Evolutionary conservation across 805 yeast genomes (phyloP).

Genomic region (Ogataea thermomethanolica): DNA sequence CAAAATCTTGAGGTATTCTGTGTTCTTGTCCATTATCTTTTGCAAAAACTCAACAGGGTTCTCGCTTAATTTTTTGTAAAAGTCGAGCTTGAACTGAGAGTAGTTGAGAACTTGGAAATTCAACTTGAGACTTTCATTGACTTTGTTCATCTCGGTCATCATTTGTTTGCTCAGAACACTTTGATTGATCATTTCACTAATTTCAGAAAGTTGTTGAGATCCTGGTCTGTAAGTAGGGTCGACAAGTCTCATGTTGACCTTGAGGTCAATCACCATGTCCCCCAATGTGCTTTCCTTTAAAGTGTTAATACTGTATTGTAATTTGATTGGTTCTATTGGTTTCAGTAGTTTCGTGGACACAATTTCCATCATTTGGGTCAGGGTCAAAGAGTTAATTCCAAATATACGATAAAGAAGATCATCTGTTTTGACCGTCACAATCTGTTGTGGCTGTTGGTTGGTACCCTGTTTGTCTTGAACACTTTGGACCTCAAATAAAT

Average conservation of each 20-base stretch:
- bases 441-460: conserved; percentile 22
- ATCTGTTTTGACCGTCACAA: conserved; percentile 38
- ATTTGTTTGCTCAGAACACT: conserved; percentile 41
- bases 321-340: conserved; percentile 76
- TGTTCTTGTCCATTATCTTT: conserved; percentile 73
- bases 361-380: conserved; percentile 69
- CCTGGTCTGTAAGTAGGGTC: conserved; percentile 37
- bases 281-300: conserved; percentile 77
- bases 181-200: conserved; percentile 42
- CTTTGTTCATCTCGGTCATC: conserved; percentile 35
- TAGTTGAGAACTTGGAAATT: conserved; percentile 53
- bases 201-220: conserved; percentile 36
- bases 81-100: conserved; percentile 65
- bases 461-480: conserved; percentile 22
- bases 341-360: conserved; percentile 61
- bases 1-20: conserved; percentile 79
- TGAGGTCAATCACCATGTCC: conserved; percentile 73
- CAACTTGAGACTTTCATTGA: conserved; percentile 38
- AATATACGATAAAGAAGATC: conserved; percentile 44
- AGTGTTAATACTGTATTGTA: conserved; percentile 75
- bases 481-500: conserved; percentile 34
- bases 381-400: conserved; percentile 52
- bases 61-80: conserved; percentile 67
- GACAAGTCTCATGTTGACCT: conserved; percentile 42
- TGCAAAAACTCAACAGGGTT: conserved; percentile 76